Percentiles rank a stretch among this genome's conserved stretches.
These are phyloP conservation scores for Microsporum canis DNA, from an alignment of 2,329 filamentous ascomycete genomes.

Conservation along the genomic window DNA sequence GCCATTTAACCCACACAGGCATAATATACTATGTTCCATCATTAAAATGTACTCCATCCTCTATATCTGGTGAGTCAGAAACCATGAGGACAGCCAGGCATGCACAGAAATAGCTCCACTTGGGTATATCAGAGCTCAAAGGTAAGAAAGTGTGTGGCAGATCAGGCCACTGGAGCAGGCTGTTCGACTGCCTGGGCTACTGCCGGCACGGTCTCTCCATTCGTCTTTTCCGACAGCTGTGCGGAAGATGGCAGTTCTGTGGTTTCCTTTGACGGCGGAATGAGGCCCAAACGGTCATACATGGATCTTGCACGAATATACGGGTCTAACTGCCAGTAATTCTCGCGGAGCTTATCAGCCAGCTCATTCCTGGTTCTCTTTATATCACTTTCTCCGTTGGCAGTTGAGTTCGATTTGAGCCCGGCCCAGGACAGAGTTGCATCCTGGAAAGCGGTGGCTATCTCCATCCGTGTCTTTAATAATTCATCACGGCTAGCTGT, in stretches of 20 bases:
- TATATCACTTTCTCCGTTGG: conserved; percentile 38
- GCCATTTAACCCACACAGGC: background rate
- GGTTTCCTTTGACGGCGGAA: conserved; percentile 10
- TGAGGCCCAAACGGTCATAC: conserved; percentile 68
- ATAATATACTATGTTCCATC: background rate
- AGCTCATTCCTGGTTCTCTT: conserved; percentile 50
- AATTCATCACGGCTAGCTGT: conserved; percentile 54
- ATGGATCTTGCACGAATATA: conserved; percentile 71
- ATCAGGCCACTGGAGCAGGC: background rate
- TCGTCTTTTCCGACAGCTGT: conserved; percentile 6
- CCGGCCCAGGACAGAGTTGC: conserved; percentile 66
- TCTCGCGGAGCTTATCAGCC: conserved; percentile 52
- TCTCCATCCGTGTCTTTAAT: conserved; percentile 48
- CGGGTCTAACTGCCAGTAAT: conserved; percentile 85
- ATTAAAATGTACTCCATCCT: background rate
- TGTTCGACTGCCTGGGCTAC: background rate
- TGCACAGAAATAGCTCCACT: background rate
- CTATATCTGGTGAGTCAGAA: background rate
- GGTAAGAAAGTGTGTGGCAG: background rate
- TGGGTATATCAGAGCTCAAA: background rate
- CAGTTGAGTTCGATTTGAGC: conserved; percentile 32
- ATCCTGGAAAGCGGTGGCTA: conserved; percentile 64
- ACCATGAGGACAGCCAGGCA: background rate
- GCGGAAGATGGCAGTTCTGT: background rate
- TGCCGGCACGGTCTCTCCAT: conserved; percentile 8